Base-by-base conservation (phyloP, 495 filamentous ascomycete species). In the Neurospora sp. region DNA sequence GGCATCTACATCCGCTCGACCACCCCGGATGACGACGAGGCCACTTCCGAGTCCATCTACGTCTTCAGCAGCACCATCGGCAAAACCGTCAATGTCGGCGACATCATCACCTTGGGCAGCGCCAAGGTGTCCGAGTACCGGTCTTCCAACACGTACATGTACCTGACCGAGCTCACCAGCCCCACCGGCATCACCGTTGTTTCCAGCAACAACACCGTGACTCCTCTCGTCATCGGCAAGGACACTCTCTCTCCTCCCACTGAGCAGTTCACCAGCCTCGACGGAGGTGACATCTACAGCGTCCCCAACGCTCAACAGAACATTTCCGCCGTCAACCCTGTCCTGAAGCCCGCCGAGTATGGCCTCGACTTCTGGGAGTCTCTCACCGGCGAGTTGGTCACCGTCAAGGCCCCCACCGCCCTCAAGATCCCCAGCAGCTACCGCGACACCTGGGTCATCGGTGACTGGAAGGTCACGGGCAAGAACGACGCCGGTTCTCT, bases 351-450 rank as follows among this genome's bases (percentile, higher is more conserved):
- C 4, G 77, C 81, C 5, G 73, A 81, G 69, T 90, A 87, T 73
- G 89, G 88, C 1, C 74, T 91, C 69, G 89, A 90, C 77, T 91
- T 90, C 75, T 91, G 89, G 89, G 85, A 90, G 81, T 86, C 84
- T 69, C 74, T 90, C 70, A 83, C 76, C 71, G 88, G 89, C 22
- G 88, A 90, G 76, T 75, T 88, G 38, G 87, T 90, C 12, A 87
- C 82, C 0, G 76, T 90, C 39, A 80, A 80, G 69, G 82, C 75
- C 3, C 82, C 89, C 3, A 82, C 72, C 1, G 85, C 85, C 8
- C 76, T 90, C 53, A 77, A 82, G 27, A 82, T 80, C 71, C 84
- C 88, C 5, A 90, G 87, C 74, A 82, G 78, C 74, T 90, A 86
- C 75, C 87, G 89, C 18, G 89, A 91, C 71, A 86, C 86, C 6